Evolutionary conservation across 495 filamentous ascomycete genomes (phyloP), one percentile per base, ranked within the genome.

Genomic region (Penicillium riverlandense): DNA sequence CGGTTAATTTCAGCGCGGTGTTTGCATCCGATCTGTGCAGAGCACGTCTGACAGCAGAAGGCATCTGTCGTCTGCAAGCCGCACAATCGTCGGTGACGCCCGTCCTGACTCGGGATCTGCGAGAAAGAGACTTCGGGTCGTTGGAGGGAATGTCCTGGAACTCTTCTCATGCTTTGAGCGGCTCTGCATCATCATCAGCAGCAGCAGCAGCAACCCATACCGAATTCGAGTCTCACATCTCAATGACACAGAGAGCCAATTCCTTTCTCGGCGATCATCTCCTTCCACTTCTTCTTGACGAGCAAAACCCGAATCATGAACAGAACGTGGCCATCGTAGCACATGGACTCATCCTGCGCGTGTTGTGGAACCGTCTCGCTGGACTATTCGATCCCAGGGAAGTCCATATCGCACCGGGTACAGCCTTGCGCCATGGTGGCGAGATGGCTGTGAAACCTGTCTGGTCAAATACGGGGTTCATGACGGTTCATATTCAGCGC

Each of bases 11-110:
- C 47, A 72, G 66, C 11, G 72, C 82, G 37, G 69, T 94, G 34
- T 94, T 88, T 55, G 78, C 86, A n/a, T 95, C 89, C 11, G 78
- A 88, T 53, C 70, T 94, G 13, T 77, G 79, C 41, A 78, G 89
- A 41, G 86, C 90, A 2, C 67, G 67, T 27, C 76, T 77, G 53
- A 95, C 89, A 9, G 61, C 61, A 0, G 57, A 61, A 37, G 59
- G 59, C 5, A 55, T 63, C 1, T 58, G 54, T 33, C 35, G 43
- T 12, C 35, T 12, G 8, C 53, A 55, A 30, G 34, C 32, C 7
- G 8, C 12, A 9, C 34, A 36, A 11, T 8, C 30, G 35, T 36
- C 27, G 1, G 1, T 53, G 22, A 41, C 37, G 8, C 58, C 58
- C 0, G 44, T 49, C 6, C 12, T 57, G 28, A 55, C 57, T 11